Base-by-base conservation (phyloP, 257 asterid species). In the Solanum acaule region DNA sequence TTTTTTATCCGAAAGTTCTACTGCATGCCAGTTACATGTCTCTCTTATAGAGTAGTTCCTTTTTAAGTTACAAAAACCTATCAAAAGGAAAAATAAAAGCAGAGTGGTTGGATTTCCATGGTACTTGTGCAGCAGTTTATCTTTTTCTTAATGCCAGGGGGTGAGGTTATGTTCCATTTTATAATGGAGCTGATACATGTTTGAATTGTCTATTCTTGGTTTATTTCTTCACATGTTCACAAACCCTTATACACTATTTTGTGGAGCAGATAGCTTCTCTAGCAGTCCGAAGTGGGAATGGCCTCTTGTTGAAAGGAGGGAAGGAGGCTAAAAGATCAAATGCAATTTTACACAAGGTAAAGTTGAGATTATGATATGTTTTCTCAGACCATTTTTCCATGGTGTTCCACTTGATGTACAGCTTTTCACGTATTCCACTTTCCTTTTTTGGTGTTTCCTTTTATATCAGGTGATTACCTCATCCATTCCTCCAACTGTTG, bases 211-310 rank as follows among this genome's bases (percentile, higher is more conserved):
- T 49, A 65, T 79, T 11, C 84, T 87, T 76, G 38, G 61, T n/a
- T 37, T 87, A 27, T 49, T 14, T 46, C 72, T 86, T 71, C 56
- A 23, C 35, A 27, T 15, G 67, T 29, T 44, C 40, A 44, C 70
- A 31, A 49, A 82, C 86, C 70, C 70, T 49, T 82, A 6, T 49
- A 82, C 42, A 31, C 70, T 49, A 16, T 82, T 79, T 82, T 82
- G 86, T 82, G 71, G 86, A 87, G 71, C 73, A 95, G 98, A 95
- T 95, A 92, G 98, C 98, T 90, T 94, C 98, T 63, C 91, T 95
- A 86, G 97, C 98, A 61, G 94, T 95, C 40, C 90, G 95, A 73
- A 95, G 98, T 90, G 98, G 98, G 86, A 95, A 95, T 59, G 98
- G 98, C 22, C 93, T 95, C 89, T 91, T 95, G 76, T 89, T 95